A percentile compares a stretch with the other conserved stretches of the same genome.
phyloP scores from a whole-genome alignment of 768 basidiomycete species.

The Calvatia gigantea region DNA sequence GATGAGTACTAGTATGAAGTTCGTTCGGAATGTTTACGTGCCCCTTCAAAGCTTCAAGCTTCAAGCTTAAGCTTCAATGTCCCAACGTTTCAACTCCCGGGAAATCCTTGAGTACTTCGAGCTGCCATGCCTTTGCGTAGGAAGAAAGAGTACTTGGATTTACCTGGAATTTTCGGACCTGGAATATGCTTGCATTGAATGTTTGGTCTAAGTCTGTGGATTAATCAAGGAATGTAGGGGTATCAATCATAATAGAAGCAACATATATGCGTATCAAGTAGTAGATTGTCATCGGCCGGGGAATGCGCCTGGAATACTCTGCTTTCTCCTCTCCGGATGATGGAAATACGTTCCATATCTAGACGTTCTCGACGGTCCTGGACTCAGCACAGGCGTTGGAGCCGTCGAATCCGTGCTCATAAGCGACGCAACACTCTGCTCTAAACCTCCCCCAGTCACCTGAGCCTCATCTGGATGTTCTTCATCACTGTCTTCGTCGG shows the following conservation, averaged over 20 bases:
- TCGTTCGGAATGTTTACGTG: too few species aligned
- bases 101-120: too few species aligned
- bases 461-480: slow-evolving; percentile 23
- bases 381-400: slow-evolving; percentile 12
- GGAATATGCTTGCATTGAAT: too few species aligned
- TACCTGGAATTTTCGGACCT: too few species aligned
- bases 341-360: slow-evolving; percentile 82
- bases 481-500: slow-evolving; percentile 37
- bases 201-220: too few species aligned
- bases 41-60: too few species aligned
- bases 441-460: slow-evolving; percentile 21
- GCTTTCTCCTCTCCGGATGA: slow-evolving; percentile 71
- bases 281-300: slow-evolving; percentile 22
- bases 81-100: too few species aligned
- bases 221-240: too few species aligned
- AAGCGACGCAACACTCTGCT: slow-evolving; percentile 24
- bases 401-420: slow-evolving; percentile 18
- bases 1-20: too few species aligned
- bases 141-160: too few species aligned
- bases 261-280: neutral
- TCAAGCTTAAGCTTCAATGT: too few species aligned
- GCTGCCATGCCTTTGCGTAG: too few species aligned
- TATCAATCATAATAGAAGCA: neutral
- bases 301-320: slow-evolving; percentile 61
- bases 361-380: slow-evolving; percentile 42